Conservation (phyloP, 1,139 yeast genomes). For the Yamadazyma triangularis region DNA sequence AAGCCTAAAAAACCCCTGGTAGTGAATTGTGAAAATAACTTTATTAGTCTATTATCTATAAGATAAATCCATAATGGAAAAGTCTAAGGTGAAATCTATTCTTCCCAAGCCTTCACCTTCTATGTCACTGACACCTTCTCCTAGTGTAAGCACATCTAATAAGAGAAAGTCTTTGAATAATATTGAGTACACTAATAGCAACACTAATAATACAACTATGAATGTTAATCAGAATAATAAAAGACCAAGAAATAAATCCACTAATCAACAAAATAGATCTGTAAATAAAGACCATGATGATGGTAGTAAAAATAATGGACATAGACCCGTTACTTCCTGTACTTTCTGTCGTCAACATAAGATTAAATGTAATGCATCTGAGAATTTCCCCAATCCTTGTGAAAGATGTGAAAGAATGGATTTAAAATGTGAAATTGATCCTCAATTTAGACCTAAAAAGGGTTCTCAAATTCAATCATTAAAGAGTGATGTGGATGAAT, state of each 20-base stretch:
- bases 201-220: constrained; percentile 1
- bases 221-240: no score
- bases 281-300: constrained; percentile 6
- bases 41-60: no score
- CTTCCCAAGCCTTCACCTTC: constrained; percentile 19
- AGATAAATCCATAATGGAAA: constrained; percentile 37
- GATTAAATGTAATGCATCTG: constrained; percentile 88
- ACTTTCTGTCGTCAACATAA: constrained; percentile 94
- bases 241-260: constrained; percentile 11
- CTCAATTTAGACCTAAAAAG: constrained; percentile 85
- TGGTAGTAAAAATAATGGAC: constrained; percentile 36
- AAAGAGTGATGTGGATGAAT: constrained; percentile 78
- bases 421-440: constrained; percentile 82
- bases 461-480: constrained; percentile 85
- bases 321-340: constrained; percentile 88
- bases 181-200: no score
- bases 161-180: constrained; percentile 5
- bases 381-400: constrained; percentile 78
- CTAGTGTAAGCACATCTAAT: constrained; percentile 7
- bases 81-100: constrained; percentile 31
- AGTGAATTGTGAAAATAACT: no score
- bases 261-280: not conserved
- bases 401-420: constrained; percentile 78
- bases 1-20: no score
- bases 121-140: constrained; percentile 7